Evolutionary conservation across 1,284 basidiomycete genomes (phyloP), one percentile per base, ranked within the genome.

Genomic region (Phellopilus nigrolimitatus): DNA sequence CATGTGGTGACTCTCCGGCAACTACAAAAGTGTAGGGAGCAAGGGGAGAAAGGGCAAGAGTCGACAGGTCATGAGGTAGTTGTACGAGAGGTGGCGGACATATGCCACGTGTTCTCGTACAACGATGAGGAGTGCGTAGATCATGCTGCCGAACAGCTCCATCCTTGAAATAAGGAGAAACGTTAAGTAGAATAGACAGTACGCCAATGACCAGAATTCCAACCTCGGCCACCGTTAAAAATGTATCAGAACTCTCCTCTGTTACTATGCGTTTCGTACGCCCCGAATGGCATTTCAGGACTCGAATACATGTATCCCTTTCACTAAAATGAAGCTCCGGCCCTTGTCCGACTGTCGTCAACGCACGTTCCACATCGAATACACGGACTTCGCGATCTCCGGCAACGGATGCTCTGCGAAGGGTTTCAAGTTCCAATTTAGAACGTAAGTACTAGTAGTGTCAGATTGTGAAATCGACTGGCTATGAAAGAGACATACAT

Each of bases 131-230:
- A 6, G 74, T 76, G 38, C 94, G 76, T 21, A 97, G 69, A 65
- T 97, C 94, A 64, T 95, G 91, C 64, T 95, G 93, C 24, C 93
- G 78, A 8, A 85, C 82, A n/a, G 79, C 72, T 1, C 80, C 82
- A 62, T 85, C 83, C 72, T 85, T 21, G 43, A 33, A 39, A 52
- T 48, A 19, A 59, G 15, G 50, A 55, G n/a, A 19, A 25, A 50
- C 30, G 28, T 17, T 33, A 22, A 7, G 8, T 28, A 37, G 24
- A 38, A n/a, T 12, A 3, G 15, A 28, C 19, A 10, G 42, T 19
- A 21, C 17, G 30, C 24, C 13, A 37, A 24, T 5, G 31, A 12
- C 7, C 45, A 28, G 39, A 10, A 37, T 17, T 54, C 75, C 56
- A 56, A 88, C 89, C 73, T 93, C 93, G 15, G 82, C 79, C 10